Percentiles rank a stretch among this genome's conserved stretches.
Evolutionary conservation across 2,329 filamentous ascomycete genomes (phyloP).

Genomic region (Simplicillium aogashimaense): DNA sequence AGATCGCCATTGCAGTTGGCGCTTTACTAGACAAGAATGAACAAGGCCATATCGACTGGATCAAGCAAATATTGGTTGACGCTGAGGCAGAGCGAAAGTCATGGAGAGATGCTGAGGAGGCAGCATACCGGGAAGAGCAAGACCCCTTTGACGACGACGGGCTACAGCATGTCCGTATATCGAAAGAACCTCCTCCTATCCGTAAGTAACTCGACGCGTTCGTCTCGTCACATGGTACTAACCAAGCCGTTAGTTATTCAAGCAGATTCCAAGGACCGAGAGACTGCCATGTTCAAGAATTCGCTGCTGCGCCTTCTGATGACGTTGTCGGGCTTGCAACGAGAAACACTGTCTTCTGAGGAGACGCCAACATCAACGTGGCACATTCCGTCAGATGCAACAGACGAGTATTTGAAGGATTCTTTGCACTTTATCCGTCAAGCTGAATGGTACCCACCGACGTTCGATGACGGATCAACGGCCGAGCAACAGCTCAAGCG

Average conservation of each 20-base stretch:
- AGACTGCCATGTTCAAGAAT: constrained; percentile 78
- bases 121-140: constrained; percentile 52
- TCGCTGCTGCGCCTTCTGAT: constrained; percentile 78
- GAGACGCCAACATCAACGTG: constrained; percentile 70
- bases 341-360: constrained; percentile 41
- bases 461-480: constrained; percentile 63
- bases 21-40: constrained; percentile 73
- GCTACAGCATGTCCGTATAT: not conserved
- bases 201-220: constrained; percentile 15
- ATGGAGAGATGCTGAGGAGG: constrained; percentile 46
- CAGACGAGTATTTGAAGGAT: constrained; percentile 56
- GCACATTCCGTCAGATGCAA: constrained; percentile 60
- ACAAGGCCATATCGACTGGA: constrained; percentile 67
- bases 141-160: constrained; percentile 20
- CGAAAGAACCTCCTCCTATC: constrained; percentile 21
- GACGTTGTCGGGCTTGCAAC: constrained; percentile 61
- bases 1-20: constrained; percentile 72
- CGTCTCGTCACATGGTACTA: constrained; percentile 15
- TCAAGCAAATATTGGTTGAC: constrained; percentile 59
- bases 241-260: constrained; percentile 38
- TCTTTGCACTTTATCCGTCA: constrained; percentile 64
- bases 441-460: constrained; percentile 67
- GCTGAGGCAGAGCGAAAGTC: constrained; percentile 64
- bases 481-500: constrained; percentile 74
- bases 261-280: constrained; percentile 55